These are phyloP conservation scores for Neoarthrinium moseri DNA, from an alignment of 2,329 filamentous ascomycete genomes.

Conservation along the genomic window DNA sequence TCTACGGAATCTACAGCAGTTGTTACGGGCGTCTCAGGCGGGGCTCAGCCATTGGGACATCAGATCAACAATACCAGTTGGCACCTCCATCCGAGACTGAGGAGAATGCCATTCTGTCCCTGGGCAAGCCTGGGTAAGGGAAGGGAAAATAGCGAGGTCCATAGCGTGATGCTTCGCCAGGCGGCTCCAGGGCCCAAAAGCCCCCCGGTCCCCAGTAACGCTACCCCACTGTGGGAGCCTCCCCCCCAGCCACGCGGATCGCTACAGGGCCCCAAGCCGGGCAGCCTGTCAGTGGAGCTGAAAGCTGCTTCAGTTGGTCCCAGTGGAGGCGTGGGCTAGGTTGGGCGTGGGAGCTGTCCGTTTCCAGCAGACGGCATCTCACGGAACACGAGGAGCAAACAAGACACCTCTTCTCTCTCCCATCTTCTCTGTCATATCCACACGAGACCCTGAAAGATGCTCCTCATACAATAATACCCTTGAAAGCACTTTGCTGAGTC, in stretches of 20 bases:
- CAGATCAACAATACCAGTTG: too few species aligned
- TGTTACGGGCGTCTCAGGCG: too few species aligned
- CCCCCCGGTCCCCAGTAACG: background rate
- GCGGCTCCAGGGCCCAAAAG: too few species aligned
- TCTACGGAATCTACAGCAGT: too few species aligned
- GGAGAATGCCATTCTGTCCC: too few species aligned
- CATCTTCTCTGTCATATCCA: background rate
- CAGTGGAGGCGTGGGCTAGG: background rate
- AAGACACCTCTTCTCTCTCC: constrained; percentile 1
- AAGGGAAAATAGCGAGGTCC: too few species aligned
- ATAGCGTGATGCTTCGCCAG: too few species aligned
- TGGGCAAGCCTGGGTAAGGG: too few species aligned
- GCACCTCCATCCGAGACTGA: too few species aligned
- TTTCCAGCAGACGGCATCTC: too few species aligned
- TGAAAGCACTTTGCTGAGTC: background rate
- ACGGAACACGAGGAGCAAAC: constrained; percentile 1
- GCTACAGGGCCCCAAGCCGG: background rate
- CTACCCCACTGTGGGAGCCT: background rate
- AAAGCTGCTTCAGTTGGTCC: too few species aligned
- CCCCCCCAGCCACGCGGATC: constrained; percentile 8
- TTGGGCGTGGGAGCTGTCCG: background rate
- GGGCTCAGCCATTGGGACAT: too few species aligned
- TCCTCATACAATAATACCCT: background rate
- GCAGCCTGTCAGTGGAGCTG: background rate
- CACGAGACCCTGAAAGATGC: constrained; percentile 1